Evolutionary conservation across 2,329 filamentous ascomycete genomes (phyloP).

Genomic region (Penicillium sp.): DNA sequence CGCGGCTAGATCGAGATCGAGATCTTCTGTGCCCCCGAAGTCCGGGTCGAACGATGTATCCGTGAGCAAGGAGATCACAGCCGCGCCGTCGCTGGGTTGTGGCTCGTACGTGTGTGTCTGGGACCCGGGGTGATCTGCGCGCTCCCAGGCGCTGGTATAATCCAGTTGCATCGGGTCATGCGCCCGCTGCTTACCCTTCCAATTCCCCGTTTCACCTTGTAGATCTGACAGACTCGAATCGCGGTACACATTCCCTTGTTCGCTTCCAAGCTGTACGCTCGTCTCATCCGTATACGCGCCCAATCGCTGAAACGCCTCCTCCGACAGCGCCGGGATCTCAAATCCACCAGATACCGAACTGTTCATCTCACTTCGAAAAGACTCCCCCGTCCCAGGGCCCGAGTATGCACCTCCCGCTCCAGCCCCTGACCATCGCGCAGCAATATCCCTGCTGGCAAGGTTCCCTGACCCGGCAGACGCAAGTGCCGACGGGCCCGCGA

Average conservation of each 20-base stretch:
- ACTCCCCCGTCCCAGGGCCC: slow-evolving; percentile 3
- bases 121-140: slow-evolving; percentile 7
- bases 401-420: slow-evolving; percentile 1
- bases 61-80: slow-evolving; percentile 49
- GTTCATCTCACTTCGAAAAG: slow-evolving; percentile 17
- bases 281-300: slow-evolving; percentile 14
- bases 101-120: slow-evolving; percentile 13
- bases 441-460: neutral
- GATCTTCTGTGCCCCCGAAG: slow-evolving; percentile 15
- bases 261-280: neutral
- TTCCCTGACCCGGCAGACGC: neutral
- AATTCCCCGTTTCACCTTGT: slow-evolving; percentile 24
- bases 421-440: slow-evolving; percentile 7
- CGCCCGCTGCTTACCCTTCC: slow-evolving; percentile 32
- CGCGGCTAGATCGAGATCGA: slow-evolving; percentile 23
- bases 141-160: slow-evolving; percentile 34
- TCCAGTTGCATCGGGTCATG: slow-evolving; percentile 22
- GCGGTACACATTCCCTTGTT: neutral
- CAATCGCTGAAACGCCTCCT: slow-evolving; percentile 31
- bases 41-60: slow-evolving; percentile 39
- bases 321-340: slow-evolving; percentile 23
- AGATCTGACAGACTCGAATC: slow-evolving; percentile 8
- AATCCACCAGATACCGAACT: slow-evolving; percentile 13
- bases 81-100: slow-evolving; percentile 46
- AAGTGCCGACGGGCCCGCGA: slow-evolving; percentile 12